Evolutionary conservation across 1,284 basidiomycete species (phyloP).

Genomic region (Sanghuangporus sanghuang): DNA sequence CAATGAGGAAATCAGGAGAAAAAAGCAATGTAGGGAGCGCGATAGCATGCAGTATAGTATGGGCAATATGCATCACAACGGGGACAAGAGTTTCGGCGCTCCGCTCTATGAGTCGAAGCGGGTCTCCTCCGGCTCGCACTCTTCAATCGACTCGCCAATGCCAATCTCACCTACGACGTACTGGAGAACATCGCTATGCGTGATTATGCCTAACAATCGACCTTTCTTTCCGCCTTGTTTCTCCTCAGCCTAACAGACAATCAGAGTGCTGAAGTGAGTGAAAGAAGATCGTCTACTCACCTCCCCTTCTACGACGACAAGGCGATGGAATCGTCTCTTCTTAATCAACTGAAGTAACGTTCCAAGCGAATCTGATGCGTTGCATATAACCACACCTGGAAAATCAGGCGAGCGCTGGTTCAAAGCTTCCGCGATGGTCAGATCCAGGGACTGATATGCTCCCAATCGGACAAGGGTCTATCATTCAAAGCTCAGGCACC

Average conservation of each 20-base stretch:
- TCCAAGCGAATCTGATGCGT: conserved; percentile 89
- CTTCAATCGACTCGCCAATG: conserved; percentile 40
- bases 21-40: neutral
- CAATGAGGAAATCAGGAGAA: neutral
- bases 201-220: conserved; percentile 83
- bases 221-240: conserved; percentile 76
- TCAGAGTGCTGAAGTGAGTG: conserved; percentile 16
- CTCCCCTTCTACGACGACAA: conserved; percentile 89
- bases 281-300: conserved; percentile 32
- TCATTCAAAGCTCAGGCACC: conserved; percentile 10
- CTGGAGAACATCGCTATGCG: conserved; percentile 84
- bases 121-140: conserved; percentile 9
- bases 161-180: conserved; percentile 73
- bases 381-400: conserved; percentile 94
- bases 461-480: conserved; percentile 94
- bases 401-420: conserved; percentile 91
- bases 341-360: conserved; percentile 91
- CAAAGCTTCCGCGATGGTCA: conserved; percentile 93
- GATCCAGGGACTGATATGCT: conserved; percentile 89
- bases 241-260: conserved; percentile 61
- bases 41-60: neutral
- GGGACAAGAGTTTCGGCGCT: neutral
- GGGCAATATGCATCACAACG: neutral
- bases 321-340: conserved; percentile 88
- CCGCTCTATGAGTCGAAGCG: conserved; percentile 1